Evolutionary conservation across 2,329 filamentous ascomycete species (phyloP).

Genomic region (Claviceps sp.): DNA sequence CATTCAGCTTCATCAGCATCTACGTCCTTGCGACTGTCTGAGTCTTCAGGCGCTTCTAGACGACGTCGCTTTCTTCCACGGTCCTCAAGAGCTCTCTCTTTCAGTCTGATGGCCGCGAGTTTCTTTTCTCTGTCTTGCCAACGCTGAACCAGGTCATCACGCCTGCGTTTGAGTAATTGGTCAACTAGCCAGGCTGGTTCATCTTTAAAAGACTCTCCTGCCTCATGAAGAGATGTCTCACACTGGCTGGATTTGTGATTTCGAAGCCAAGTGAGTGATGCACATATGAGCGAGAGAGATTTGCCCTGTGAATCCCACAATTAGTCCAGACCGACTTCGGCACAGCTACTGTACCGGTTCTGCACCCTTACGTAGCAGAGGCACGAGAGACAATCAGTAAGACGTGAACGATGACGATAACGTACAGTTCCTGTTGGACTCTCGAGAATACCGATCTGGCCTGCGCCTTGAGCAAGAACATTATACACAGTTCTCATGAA

Average conservation of each 20-base stretch:
- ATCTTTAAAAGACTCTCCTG: slow-evolving; percentile 36
- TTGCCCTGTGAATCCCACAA: slow-evolving; percentile 48
- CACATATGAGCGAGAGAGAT: slow-evolving; percentile 83
- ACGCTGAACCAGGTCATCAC: slow-evolving; percentile 49
- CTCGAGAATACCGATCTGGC: slow-evolving; percentile 78
- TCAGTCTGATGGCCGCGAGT: slow-evolving; percentile 50
- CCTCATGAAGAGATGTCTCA: slow-evolving; percentile 36
- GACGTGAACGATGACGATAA: slow-evolving; percentile 6
- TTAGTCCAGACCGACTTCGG: not conserved
- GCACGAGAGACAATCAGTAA: not conserved
- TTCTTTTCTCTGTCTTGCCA: slow-evolving; percentile 65
- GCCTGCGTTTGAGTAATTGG: slow-evolving; percentile 56
- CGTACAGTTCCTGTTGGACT: slow-evolving; percentile 72
- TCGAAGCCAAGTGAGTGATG: slow-evolving; percentile 80
- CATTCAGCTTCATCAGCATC: slow-evolving; percentile 55
- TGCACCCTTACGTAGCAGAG: not conserved
- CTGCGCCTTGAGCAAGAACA: slow-evolving; percentile 55
- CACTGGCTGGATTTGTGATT: slow-evolving; percentile 54
- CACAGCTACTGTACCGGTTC: too few species aligned
- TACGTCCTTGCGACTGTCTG: slow-evolving; percentile 3
- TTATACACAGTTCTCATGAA: slow-evolving; percentile 79
- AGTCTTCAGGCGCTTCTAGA: slow-evolving; percentile 21
- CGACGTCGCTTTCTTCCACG: slow-evolving; percentile 33
- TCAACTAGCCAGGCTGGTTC: slow-evolving; percentile 80
- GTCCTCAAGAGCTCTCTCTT: slow-evolving; percentile 43